A percentile compares a stretch with the other conserved stretches of the same genome.
Evolutionary conservation across 192 early-diverging fungal genomes (phyloP).

Genomic region (Cladochytrium replicatum): DNA sequence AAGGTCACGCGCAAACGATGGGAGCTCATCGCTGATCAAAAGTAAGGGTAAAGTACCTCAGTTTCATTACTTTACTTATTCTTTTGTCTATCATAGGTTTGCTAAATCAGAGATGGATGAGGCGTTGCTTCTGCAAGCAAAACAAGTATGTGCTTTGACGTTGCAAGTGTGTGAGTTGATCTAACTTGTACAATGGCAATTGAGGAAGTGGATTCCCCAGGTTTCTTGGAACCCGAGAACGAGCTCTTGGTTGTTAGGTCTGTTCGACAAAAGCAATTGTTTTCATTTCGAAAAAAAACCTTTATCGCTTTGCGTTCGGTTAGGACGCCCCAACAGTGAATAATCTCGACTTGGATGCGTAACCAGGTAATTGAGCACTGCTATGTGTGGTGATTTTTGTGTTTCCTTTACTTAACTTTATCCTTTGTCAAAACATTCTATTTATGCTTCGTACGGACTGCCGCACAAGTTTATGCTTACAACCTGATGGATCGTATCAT

Average conservation of each 20-base stretch:
- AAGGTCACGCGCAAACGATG: slow-evolving; percentile 35
- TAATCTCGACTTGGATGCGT: slow-evolving; percentile 38
- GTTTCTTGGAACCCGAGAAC: slow-evolving; percentile 7
- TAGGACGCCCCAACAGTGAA: slow-evolving; percentile 38
- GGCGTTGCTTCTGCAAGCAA: slow-evolving; percentile 36
- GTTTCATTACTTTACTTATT: no score
- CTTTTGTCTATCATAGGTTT: no score
- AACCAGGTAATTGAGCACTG: slow-evolving; percentile 40
- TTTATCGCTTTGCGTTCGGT: no score
- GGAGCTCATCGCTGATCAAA: slow-evolving; percentile 38
- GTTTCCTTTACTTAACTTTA: slow-evolving; percentile 46
- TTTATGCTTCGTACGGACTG: slow-evolving; percentile 18
- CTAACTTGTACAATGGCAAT: slow-evolving; percentile 18
- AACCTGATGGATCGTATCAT: slow-evolving; percentile 61
- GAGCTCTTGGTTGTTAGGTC: slow-evolving; percentile 13
- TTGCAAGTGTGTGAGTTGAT: no score
- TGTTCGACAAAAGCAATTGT: no score
- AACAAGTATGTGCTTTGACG: no score
- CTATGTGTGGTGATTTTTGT: slow-evolving; percentile 55
- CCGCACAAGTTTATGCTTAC: slow-evolving; percentile 62
- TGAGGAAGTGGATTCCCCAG: slow-evolving; percentile 37
- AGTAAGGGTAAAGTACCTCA: no score
- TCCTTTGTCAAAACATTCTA: slow-evolving; percentile 48
- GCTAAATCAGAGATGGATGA: slow-evolving; percentile 48
- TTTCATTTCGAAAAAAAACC: no score